These are phyloP conservation scores for Dissoconium aciculare DNA, from an alignment of 2,329 filamentous ascomycete genomes.

Conservation along the genomic window DNA sequence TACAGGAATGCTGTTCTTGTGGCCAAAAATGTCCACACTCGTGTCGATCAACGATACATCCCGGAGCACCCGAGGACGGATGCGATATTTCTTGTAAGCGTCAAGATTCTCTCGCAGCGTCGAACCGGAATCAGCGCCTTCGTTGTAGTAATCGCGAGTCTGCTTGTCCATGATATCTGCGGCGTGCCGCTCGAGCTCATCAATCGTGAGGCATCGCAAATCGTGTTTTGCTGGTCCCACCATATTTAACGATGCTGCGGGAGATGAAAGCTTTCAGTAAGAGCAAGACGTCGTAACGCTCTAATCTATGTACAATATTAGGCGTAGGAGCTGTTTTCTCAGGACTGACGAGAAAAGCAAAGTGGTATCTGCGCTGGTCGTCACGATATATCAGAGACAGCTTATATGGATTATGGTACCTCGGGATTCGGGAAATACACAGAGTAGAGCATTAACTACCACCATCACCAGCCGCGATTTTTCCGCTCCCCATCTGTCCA, in stretches of 20 bases:
- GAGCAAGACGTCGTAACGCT: background rate
- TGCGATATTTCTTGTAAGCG: constrained; percentile 36
- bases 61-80: constrained; percentile 26
- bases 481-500: too few relatives aligned
- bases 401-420: too few relatives aligned
- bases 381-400: too few relatives aligned
- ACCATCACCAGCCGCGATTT: too few relatives aligned
- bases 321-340: too few relatives aligned
- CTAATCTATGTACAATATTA: too few relatives aligned
- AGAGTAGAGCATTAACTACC: too few relatives aligned
- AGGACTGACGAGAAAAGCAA: too few relatives aligned
- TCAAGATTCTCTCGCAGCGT: constrained; percentile 35
- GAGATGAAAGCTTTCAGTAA: too few relatives aligned
- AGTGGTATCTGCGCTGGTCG: too few relatives aligned
- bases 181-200: constrained; percentile 27
- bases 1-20: constrained; percentile 33
- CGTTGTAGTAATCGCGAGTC: constrained; percentile 27
- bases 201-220: constrained; percentile 30
- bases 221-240: constrained; percentile 16
- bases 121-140: constrained; percentile 25
- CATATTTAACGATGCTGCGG: too few relatives aligned
- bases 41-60: constrained; percentile 29
- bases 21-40: constrained; percentile 33
- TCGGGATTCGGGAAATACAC: too few relatives aligned
- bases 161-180: constrained; percentile 26